Evolutionary conservation across 1,139 yeast species (phyloP).

Genomic region (Blastobotrys ciferrii): DNA sequence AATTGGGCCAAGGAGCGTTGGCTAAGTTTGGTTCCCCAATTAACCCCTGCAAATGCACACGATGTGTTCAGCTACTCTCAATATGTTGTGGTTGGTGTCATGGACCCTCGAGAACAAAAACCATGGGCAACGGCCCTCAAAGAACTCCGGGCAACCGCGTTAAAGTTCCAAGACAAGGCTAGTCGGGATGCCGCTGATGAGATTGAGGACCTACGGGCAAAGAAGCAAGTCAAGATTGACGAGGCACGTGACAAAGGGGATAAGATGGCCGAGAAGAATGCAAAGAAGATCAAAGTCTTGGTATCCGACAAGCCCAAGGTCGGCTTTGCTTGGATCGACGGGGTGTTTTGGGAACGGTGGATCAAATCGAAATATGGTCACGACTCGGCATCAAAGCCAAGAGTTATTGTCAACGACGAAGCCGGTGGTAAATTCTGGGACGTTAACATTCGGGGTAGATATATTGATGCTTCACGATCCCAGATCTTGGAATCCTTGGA

Average conservation of each 20-base stretch:
- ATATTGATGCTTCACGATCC: constrained; percentile 30
- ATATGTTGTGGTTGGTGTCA: constrained; percentile 35
- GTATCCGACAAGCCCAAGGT: constrained; percentile 30
- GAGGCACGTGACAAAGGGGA: constrained; percentile 38
- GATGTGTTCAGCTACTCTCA: constrained; percentile 34
- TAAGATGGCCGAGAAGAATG: constrained; percentile 32
- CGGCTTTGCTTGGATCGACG: constrained; percentile 41
- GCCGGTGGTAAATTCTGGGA: constrained; percentile 36
- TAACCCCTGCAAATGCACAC: constrained; percentile 36
- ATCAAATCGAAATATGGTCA: constrained; percentile 34
- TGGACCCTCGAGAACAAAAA: constrained; percentile 34
- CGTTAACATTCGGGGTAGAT: constrained; percentile 27
- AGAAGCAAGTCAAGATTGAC: constrained; percentile 36
- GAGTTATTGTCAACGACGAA: constrained; percentile 35
- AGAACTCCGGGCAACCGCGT: constrained; percentile 35
- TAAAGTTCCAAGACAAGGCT: constrained; percentile 28
- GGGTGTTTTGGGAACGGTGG: constrained; percentile 40
- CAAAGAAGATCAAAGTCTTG: constrained; percentile 33
- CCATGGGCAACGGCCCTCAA: constrained; percentile 29
- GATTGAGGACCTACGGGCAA: constrained; percentile 32
- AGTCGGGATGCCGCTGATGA: constrained; percentile 30
- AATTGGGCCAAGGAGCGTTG: constrained; percentile 38
- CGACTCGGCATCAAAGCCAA: constrained; percentile 21
- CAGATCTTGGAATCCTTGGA: constrained; percentile 33
- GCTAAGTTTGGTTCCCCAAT: constrained; percentile 39